Base-by-base conservation (phyloP, 2,329 filamentous ascomycete species). In the Scleromitrula shiraiana region DNA sequence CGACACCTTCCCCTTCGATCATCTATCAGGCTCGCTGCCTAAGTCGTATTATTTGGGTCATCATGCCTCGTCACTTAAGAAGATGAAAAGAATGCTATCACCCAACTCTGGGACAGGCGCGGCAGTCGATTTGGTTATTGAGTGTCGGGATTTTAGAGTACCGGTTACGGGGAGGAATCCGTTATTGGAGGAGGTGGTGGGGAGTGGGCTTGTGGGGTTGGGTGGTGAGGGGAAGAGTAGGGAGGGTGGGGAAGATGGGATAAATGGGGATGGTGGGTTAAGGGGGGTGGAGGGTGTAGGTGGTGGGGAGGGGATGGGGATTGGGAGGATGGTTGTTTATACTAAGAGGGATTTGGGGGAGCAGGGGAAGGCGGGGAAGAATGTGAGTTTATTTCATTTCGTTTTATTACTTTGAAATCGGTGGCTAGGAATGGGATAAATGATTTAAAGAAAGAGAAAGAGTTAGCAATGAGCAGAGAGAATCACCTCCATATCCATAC, bases 31-130 rank as follows among this genome's bases (percentile, higher is more conserved):
- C 36, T 85, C 82, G 44, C 83, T 97, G 52, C 83, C 86, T 32
- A 82, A 88, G 56, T 93, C 91, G 50, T 98, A 97, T 70, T 98
- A 88, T 70, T 77, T 97, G 39, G 93, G 93, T 53, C 93, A 98
- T 69, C 93, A 98, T 73, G 79, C 80, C 52, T 77, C 85, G 8
- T 93, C 87, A 14, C 74, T 95, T 26, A 73, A 77, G 40, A 84
- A 86, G 64, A 95, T 97, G 83, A 86, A 87, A 64, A 78, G 78
- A 32, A 76, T 86, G 63, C 77, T 98, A 41, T 80, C 82, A 23
- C n/a, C n/a, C n/a, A n/a, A n/a, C n/a, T n/a, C n/a, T n/a, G n/a
- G n/a, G n/a, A n/a, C n/a, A n/a, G n/a, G n/a, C n/a, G n/a, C n/a
- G n/a, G 82, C 80, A 53, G 86, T 96, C 59, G 85, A 90, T 61